Evolutionary conservation across 2,329 filamentous ascomycete genomes (phyloP).

Genomic region (Calonectria hawksworthii): DNA sequence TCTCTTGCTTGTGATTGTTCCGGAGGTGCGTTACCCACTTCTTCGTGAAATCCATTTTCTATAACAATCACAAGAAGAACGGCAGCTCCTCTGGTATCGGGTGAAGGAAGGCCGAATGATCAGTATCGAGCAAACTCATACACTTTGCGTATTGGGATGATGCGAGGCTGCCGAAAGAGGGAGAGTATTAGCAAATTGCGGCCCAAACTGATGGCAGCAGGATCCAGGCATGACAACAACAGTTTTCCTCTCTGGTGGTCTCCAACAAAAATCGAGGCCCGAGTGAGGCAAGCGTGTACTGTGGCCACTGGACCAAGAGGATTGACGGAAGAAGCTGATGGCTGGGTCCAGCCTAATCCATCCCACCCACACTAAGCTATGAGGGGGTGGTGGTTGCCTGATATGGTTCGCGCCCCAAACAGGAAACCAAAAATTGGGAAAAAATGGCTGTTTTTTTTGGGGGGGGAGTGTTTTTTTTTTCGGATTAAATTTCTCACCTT

Average conservation of each 20-base stretch:
- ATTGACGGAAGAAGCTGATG: background rate
- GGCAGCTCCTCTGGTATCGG: background rate
- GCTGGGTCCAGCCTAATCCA: too few species aligned
- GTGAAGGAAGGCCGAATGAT: background rate
- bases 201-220: background rate
- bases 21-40: slow-evolving; percentile 14
- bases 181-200: background rate
- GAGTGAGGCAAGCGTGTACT: too few species aligned
- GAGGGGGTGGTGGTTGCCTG: too few species aligned
- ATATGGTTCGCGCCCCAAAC: background rate
- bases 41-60: background rate
- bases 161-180: background rate
- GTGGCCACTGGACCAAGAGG: too few species aligned
- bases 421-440: background rate
- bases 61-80: background rate
- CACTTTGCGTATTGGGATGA: too few species aligned
- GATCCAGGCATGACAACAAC: background rate
- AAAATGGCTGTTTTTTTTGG: background rate
- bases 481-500: background rate
- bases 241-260: too few species aligned
- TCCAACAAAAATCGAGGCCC: background rate
- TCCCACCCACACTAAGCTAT: too few species aligned
- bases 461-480: background rate
- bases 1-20: slow-evolving; percentile 5
- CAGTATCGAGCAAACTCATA: background rate